A percentile compares a stretch with the other conserved stretches of the same genome.
These are phyloP conservation scores for Mucor plumbeus DNA, from an alignment of 371 early-diverging fungal species.

Conservation along the genomic window DNA sequence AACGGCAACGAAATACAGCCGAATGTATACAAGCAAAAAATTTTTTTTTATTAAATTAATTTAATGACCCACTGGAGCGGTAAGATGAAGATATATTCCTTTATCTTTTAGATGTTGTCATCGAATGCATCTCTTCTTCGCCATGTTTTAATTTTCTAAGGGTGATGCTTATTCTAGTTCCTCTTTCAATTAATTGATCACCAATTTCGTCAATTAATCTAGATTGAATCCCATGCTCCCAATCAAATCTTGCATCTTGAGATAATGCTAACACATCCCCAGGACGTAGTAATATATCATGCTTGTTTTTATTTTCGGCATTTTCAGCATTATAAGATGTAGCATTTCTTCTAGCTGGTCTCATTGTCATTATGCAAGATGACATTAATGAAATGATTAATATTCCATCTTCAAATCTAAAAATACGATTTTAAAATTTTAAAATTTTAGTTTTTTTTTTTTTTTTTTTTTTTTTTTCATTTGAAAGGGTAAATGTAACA, in stretches of 20 bases:
- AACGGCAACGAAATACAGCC: background rate
- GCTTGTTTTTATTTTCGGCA: background rate
- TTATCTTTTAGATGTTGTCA: background rate
- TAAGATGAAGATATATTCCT: background rate
- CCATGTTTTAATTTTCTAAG: constrained; percentile 35
- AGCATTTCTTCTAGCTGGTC: constrained; percentile 20
- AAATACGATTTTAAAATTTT: background rate
- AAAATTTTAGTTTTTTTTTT: no score
- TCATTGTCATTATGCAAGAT: constrained; percentile 54
- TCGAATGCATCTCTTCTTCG: background rate
- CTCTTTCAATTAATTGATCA: constrained; percentile 39
- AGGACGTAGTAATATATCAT: constrained; percentile 37
- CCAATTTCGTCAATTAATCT: constrained; percentile 28
- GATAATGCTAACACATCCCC: constrained; percentile 47
- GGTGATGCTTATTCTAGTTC: constrained; percentile 49
- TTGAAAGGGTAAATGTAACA: background rate
- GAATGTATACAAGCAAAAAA: no score
- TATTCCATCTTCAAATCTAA: constrained; percentile 55
- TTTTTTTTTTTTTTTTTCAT: no score
- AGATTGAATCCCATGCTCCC: constrained; percentile 53
- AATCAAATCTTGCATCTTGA: constrained; percentile 43
- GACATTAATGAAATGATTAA: constrained; percentile 47
- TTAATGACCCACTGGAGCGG: background rate
- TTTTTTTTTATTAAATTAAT: background rate
- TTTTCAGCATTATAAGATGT: background rate